Evolutionary conservation across 2,329 filamentous ascomycete species (phyloP).

Genomic region (Cytospora schulzeri): DNA sequence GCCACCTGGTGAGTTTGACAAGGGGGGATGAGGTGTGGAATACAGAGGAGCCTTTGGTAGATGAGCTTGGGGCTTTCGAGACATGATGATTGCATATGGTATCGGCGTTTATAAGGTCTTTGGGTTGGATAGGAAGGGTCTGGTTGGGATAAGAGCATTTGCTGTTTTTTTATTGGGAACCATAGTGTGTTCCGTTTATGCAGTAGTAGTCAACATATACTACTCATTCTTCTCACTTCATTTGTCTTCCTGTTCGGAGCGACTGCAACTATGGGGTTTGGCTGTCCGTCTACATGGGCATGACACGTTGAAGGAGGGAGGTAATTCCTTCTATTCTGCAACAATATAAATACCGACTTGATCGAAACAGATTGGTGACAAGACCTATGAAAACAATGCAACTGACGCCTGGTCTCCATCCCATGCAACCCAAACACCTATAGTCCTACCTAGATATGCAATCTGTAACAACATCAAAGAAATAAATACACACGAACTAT

Average conservation of each 20-base stretch:
- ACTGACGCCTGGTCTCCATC: not conserved
- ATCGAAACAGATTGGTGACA: too few species aligned
- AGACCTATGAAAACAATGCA: not conserved
- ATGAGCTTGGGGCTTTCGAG: not conserved
- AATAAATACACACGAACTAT: not conserved
- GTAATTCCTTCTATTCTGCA: not conserved
- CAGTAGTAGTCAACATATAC: not conserved
- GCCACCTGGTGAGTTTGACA: too few species aligned
- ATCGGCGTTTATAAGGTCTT: slow-evolving; percentile 12
- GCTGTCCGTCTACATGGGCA: not conserved
- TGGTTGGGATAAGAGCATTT: slow-evolving; percentile 9
- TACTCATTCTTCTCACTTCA: not conserved
- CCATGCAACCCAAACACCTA: slow-evolving; percentile 11
- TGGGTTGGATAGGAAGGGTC: slow-evolving; percentile 20
- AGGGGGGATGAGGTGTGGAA: not conserved
- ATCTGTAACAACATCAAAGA: slow-evolving; percentile 2
- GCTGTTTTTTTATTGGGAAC: not conserved
- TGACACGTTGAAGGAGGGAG: not conserved
- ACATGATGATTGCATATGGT: slow-evolving; percentile 10
- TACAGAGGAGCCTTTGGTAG: not conserved
- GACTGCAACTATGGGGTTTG: not conserved
- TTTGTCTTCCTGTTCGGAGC: not conserved
- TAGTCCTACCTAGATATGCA: slow-evolving; percentile 16
- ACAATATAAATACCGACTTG: too few species aligned
- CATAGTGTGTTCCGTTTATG: not conserved